Evolutionary conservation across 306 rosid species (phyloP).

Genomic region (Lathyrus sativus): DNA sequence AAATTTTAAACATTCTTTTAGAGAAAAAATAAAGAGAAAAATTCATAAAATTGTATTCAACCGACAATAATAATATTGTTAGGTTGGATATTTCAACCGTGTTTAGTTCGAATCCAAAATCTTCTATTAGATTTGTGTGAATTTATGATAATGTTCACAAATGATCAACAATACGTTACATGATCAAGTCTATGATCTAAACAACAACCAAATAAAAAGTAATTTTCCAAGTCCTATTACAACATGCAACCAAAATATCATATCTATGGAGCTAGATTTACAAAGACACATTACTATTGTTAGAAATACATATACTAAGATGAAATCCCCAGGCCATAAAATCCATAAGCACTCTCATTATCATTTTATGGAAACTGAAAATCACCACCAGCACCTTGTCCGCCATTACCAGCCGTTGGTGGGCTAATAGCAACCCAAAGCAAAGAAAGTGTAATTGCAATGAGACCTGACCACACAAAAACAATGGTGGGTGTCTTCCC

Average conservation of each 20-base stretch:
- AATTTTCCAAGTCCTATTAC: background rate
- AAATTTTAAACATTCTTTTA: too few species aligned
- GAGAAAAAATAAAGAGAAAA: too few species aligned
- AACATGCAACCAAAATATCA: background rate
- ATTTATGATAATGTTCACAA: too few species aligned
- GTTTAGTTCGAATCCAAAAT: too few species aligned
- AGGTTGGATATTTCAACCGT: too few species aligned
- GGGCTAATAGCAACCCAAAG: conserved; percentile 51
- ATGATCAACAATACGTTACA: too few species aligned
- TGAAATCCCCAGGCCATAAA: background rate
- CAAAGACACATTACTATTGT: background rate
- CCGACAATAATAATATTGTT: too few species aligned
- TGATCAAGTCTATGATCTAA: background rate
- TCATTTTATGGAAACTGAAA: conserved; percentile 52
- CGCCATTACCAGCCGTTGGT: background rate
- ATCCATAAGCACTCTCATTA: background rate
- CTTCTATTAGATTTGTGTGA: too few species aligned
- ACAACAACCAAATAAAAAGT: background rate
- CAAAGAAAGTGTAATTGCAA: conserved; percentile 55
- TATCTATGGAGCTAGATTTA: background rate
- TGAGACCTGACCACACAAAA: conserved; percentile 62
- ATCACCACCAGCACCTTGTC: conserved; percentile 30
- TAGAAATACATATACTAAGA: background rate
- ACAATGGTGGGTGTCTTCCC: conserved; percentile 58
- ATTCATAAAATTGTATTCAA: too few species aligned